Evolutionary conservation across 176 grass and related monocot species (phyloP).

Genomic region (Chrysopogon serrulatus): DNA sequence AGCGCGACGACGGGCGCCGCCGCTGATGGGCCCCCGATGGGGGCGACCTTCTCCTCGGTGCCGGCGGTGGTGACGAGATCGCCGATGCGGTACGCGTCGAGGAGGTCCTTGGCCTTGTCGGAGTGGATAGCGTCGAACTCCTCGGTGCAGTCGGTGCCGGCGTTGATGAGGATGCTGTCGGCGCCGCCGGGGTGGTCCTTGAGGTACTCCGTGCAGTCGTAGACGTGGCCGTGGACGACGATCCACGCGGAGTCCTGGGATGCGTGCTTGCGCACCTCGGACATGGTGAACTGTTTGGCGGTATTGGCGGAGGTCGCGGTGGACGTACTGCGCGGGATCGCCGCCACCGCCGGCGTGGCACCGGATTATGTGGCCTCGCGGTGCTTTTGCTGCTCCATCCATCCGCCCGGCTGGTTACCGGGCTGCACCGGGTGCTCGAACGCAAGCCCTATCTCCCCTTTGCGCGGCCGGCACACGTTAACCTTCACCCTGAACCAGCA

Average conservation of each 20-base stretch:
- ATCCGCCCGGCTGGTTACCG: constrained; percentile 61
- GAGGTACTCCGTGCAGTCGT: constrained; percentile 73
- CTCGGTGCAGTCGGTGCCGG: constrained; percentile 85
- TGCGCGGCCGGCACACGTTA: constrained; percentile 49
- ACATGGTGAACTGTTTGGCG: constrained; percentile 16
- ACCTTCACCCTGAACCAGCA: constrained; percentile 86
- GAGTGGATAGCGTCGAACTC: constrained; percentile 97
- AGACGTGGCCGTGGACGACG: constrained; percentile 73
- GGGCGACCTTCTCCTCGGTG: not conserved
- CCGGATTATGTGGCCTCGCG: constrained; percentile 37
- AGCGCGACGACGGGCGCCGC: constrained; percentile 34
- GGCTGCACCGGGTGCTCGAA: constrained; percentile 88
- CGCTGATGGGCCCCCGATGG: not conserved
- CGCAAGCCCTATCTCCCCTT: constrained; percentile 54
- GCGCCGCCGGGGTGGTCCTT: constrained; percentile 90
- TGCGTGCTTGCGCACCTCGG: constrained; percentile 61
- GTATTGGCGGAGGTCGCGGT: not conserved
- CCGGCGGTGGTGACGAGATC: constrained; percentile 38
- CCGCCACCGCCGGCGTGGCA: not conserved
- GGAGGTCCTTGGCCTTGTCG: constrained; percentile 49
- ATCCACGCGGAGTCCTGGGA: constrained; percentile 77
- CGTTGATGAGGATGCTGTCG: constrained; percentile 94
- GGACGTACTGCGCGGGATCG: constrained; percentile 30
- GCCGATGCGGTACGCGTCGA: constrained; percentile 64
- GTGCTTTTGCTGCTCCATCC: constrained; percentile 65